Conservation (phyloP, 208 protist genomes). For the Balamuthia mandrillaris region DNA sequence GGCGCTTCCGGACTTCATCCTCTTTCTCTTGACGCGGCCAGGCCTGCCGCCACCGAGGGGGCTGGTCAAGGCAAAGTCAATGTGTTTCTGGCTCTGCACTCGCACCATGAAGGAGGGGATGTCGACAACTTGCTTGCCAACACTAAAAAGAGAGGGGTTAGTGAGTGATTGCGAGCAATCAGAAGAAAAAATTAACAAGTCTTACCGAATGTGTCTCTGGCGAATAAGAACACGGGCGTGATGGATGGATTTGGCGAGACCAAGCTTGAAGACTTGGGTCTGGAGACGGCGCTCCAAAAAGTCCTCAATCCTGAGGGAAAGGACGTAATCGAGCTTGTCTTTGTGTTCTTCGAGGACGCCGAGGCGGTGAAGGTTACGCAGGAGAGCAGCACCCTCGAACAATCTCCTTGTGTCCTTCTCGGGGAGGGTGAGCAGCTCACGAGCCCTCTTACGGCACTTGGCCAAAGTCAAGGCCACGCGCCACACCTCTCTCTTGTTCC, state of each 20-base stretch:
- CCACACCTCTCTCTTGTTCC: slow-evolving; percentile 99
- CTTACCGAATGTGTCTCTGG: slow-evolving; percentile 98
- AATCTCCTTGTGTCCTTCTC: slow-evolving; percentile 86
- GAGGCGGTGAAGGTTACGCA: slow-evolving; percentile 96
- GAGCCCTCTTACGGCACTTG: slow-evolving; percentile 97
- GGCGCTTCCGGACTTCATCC: neutral
- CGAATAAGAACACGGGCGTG: slow-evolving; percentile 98
- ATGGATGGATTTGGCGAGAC: slow-evolving; percentile 99
- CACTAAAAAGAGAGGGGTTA: too few species aligned
- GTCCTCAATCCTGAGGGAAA: slow-evolving; percentile 97
- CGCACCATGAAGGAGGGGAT: slow-evolving; percentile 99
- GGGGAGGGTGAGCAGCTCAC: slow-evolving; percentile 98
- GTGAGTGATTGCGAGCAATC: too few species aligned
- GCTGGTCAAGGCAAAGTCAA: slow-evolving; percentile 93
- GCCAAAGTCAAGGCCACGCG: slow-evolving; percentile 95
- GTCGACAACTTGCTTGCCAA: slow-evolving; percentile 99
- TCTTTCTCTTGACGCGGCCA: slow-evolving; percentile 90
- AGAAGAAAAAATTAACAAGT: too few species aligned
- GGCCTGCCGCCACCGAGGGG: slow-evolving; percentile 90
- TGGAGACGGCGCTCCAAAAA: slow-evolving; percentile 99
- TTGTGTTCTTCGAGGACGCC: slow-evolving; percentile 97
- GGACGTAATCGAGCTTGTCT: slow-evolving; percentile 99
- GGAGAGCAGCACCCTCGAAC: slow-evolving; percentile 91
- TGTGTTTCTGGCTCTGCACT: slow-evolving; percentile 96
- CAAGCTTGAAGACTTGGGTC: slow-evolving; percentile 97